These are phyloP conservation scores for Gaeumannomyces tritici DNA, from an alignment of 2,329 filamentous ascomycete species.

Conservation along the genomic window DNA sequence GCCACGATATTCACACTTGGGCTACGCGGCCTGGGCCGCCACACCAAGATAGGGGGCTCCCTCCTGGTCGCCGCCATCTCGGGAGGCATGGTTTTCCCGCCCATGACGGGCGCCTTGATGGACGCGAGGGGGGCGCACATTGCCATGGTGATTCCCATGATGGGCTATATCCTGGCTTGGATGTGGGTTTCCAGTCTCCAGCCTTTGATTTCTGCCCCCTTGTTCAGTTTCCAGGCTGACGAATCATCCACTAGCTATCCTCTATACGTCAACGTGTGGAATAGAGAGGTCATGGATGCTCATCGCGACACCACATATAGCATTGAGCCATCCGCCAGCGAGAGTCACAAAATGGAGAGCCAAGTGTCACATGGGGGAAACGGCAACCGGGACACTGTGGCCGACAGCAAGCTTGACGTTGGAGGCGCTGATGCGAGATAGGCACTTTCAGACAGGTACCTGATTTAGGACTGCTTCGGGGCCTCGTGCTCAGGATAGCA, in stretches of 20 bases:
- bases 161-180: conserved; percentile 18
- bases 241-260: conserved; percentile 13
- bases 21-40: conserved; percentile 45
- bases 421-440: not conserved
- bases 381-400: too few species aligned
- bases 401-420: not conserved
- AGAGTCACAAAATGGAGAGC: conserved; percentile 15
- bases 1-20: conserved; percentile 49
- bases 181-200: conserved; percentile 9
- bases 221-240: not conserved
- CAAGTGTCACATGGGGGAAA: conserved; percentile 8
- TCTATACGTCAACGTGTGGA: conserved; percentile 20
- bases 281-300: conserved; percentile 18
- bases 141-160: conserved; percentile 19
- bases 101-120: conserved; percentile 34
- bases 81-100: conserved; percentile 46
- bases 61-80: conserved; percentile 45
- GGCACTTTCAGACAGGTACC: not conserved
- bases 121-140: conserved; percentile 14
- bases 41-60: conserved; percentile 43
- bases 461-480: not conserved
- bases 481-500: not conserved
- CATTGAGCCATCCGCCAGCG: conserved; percentile 13
- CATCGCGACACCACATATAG: conserved; percentile 18
- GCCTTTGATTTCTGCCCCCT: not conserved